Base-by-base conservation (phyloP, 129 eudicot genomes). In the Tagetes erecta region DNA sequence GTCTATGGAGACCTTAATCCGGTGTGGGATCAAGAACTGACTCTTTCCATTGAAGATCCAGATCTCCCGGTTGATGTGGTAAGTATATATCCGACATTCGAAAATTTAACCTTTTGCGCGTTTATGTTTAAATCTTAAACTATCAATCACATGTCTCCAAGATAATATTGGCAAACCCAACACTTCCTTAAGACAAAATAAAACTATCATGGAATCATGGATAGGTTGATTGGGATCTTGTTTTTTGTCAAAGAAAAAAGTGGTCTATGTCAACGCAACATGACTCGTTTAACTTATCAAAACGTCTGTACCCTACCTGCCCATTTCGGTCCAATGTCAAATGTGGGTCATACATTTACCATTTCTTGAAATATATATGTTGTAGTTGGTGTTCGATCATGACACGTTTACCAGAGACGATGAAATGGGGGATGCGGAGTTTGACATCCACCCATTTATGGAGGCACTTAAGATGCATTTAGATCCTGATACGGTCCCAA, bases 21-120 rank as follows among this genome's bases (percentile, higher is more conserved):
- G 1, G 88, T 68, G 78, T 91, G 97, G 97, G 80, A 91, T 46
- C 92, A 91, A 80, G 89, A 88, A 68, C 71, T 91, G 71, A 91
- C 97, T 8, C 90, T 91, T 75, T 82, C 91, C 5, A 71, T 91
- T 12, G 55, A 85, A 35, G 82, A 86, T 77, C 79, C 86, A 11
- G 62, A 88, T n/a, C 47, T 46, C 38, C 92, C 91, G 2, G 40
- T 91, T 50, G 69, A 52, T 41, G 72, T 91, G 81, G 97, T 86
- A 78, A 56, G 83, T 13, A 47, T 56, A 12, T 55, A 69, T 1
- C 34, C 52, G 14, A 36, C 20, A 3, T 37, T 71, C 44, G 44
- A 0, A 40, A 40, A 40, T 40, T 40, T 2, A 40, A 40, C 44
- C 3, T 40, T 40, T 40, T 40, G 5, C 27, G 27, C 27, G 27